Base-by-base conservation (phyloP, 306 rosid species). In the Gleditsia sinensis region DNA sequence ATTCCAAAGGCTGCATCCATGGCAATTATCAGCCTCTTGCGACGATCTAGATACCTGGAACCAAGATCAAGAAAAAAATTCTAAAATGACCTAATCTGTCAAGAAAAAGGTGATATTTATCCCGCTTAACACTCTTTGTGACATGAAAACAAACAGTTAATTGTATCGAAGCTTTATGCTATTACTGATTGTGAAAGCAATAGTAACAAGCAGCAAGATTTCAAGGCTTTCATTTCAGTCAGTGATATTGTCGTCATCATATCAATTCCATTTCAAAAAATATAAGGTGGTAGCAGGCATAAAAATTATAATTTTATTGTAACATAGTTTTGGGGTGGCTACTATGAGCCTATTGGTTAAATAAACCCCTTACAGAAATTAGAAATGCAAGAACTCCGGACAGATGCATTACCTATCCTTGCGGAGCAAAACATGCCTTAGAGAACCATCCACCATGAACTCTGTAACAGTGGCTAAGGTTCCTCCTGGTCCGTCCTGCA, bases 1-100 rank as follows among this genome's bases (percentile, higher is more conserved):
- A 92, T 90, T 76, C 97, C 97, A 77, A 92, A 90, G 66, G 97
- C 97, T 66, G 97, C 93, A 83, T 92, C 97, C 97, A 88, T 92
- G 39, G 96, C 96, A 72, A 92, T 90, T 73, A 92, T 90, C 28
- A 92, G 80, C 83, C 90, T 84, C 87, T 90, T 92, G 73, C 92
- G 96, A 30, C 94, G 92, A 75, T 92, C 97, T 75, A 92, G 96
- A 76, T 87, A 78, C 86, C 97, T 92, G 79, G 76, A 73, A 76
- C 13, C 23, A 75, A 58, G 75, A 72, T 33, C 69, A 74, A 39
- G 73, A 73, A 81, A 74, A n/a, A 60, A 58, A 42, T 34, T 21
- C 34, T 1, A 54, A 53, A 30, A 55, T n/a, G n/a, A 20, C 3
- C 2, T 24, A 37, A 39, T 34, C 37, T 55, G 27, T 36, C 51